Percentiles rank a stretch among this genome's conserved stretches.
Conservation (phyloP, 306 rosid species). For the Hippophae rhamnoides region DNA sequence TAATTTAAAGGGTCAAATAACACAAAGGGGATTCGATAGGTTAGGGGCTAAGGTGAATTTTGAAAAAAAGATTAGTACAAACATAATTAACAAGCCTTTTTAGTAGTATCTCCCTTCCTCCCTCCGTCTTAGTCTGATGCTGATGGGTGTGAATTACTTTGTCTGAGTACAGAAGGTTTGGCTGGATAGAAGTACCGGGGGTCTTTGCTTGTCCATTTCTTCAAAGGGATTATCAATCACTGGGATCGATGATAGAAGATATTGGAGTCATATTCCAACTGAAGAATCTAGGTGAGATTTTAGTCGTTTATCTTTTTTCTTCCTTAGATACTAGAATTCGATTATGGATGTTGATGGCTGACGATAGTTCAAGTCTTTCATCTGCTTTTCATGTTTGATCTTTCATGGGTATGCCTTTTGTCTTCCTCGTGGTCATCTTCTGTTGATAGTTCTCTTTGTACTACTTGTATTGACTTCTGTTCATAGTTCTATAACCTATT, state of each 20-base stretch:
- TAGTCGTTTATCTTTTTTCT: not conserved
- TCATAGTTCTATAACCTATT: no score
- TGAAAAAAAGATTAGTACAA: slow-evolving; percentile 2
- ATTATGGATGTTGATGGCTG: slow-evolving; percentile 12
- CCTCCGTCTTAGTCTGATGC: not conserved
- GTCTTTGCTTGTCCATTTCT: slow-evolving; percentile 59
- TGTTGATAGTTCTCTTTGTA: not conserved
- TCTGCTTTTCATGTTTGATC: slow-evolving; percentile 16
- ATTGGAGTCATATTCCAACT: slow-evolving; percentile 32
- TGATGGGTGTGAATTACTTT: slow-evolving; percentile 15
- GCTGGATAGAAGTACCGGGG: slow-evolving; percentile 72
- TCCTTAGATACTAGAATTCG: slow-evolving; percentile 6
- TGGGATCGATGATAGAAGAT: slow-evolving; percentile 48
- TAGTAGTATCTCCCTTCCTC: not conserved
- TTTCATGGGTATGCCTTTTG: slow-evolving; percentile 10
- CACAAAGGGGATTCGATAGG: no score
- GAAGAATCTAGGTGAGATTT: slow-evolving; percentile 65
- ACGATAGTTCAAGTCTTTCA: slow-evolving; percentile 14
- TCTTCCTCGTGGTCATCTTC: not conserved
- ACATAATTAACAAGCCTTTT: not conserved
- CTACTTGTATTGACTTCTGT: not conserved
- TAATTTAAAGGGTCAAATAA: no score
- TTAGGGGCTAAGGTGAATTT: not conserved
- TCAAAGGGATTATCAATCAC: slow-evolving; percentile 74
- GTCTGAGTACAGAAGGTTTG: slow-evolving; percentile 58